Base-by-base conservation (phyloP, 2,329 filamentous ascomycete species). In the Aspergillus caelatus region DNA sequence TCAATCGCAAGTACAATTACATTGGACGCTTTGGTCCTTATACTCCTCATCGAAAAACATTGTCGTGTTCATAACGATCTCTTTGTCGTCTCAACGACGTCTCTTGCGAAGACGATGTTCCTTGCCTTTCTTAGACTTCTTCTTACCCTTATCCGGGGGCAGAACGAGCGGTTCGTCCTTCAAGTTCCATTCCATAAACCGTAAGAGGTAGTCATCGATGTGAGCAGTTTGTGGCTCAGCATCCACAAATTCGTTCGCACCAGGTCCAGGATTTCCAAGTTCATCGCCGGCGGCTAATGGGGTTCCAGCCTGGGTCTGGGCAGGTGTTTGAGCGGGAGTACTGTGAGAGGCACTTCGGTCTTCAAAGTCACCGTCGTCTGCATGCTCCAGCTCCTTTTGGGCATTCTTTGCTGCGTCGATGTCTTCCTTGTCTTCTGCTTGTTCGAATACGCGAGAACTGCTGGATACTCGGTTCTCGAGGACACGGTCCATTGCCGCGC, bases 341-440 rank as follows among this genome's bases (percentile, higher is more conserved):
- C 70, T 69, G 46, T 72, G 71, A 19, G 76, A 73, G 68, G 69
- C 70, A 66, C 67, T 74, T 79, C 75, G 87, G 86, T 94, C 91
- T 3, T 88, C 88, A 69, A 96, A 96, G 73, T 96, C 93, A 5
- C 88, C 91, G 53, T 94, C 92, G 69, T 96, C 93, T 28, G 91
- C 90, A 71, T 92, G 88, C 54, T 89, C 86, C 16, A 95, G 90
- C 76, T 99, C 95, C 73, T 91, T 95, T 75, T 96, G 91, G 0
- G 95, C 95, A 11, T 91, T 87, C 58, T 91, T 90, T 2, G 95
- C 95, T 0, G 95, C 95, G 30, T 89, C 89, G 16, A 94, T 92
- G 74, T 99, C 95, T 74, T 99, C 95, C 55, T 87, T 88, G 71
- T 99, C 95, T 78, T 99, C 95, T 0, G 93, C 94, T 67, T 92